A percentile compares a stretch with the other conserved stretches of the same genome.
These are phyloP conservation scores for Casuarina cunninghamiana DNA, from an alignment of 306 rosid genomes.

Conservation along the genomic window DNA sequence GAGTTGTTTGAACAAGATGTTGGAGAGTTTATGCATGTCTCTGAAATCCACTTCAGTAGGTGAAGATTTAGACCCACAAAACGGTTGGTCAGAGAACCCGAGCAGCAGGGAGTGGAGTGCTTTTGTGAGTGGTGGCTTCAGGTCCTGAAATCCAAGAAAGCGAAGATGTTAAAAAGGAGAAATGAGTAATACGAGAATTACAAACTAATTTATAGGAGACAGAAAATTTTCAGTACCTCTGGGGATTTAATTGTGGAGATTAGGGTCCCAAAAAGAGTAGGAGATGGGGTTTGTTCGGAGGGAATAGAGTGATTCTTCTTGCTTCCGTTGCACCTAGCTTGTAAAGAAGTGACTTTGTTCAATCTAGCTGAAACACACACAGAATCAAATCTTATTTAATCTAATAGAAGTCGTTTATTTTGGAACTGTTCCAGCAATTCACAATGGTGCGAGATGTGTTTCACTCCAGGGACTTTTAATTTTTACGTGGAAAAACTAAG, in stretches of 20 bases:
- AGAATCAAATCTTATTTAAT: neutral
- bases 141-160: conserved; percentile 29
- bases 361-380: neutral
- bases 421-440: neutral
- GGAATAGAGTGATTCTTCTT: neutral
- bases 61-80: conserved; percentile 9
- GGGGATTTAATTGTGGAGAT: conserved; percentile 27
- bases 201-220: neutral
- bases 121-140: conserved; percentile 18
- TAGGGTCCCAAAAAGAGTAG: conserved; percentile 27
- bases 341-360: too few relatives aligned
- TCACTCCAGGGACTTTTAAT: conserved; percentile 2
- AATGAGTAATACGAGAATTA: neutral
- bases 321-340: conserved; percentile 13
- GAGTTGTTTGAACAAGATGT: conserved; percentile 53
- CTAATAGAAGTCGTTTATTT: too few relatives aligned
- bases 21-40: conserved; percentile 31
- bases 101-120: conserved; percentile 25
- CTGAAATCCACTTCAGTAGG: conserved; percentile 2
- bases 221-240: conserved; percentile 17
- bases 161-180: neutral
- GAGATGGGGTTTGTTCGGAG: neutral
- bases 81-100: conserved; percentile 20
- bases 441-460: neutral
- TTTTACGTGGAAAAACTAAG: neutral